A percentile compares a stretch with the other conserved stretches of the same genome.
Conservation (phyloP, 306 rosid species). For the Crotalaria pallida region DNA sequence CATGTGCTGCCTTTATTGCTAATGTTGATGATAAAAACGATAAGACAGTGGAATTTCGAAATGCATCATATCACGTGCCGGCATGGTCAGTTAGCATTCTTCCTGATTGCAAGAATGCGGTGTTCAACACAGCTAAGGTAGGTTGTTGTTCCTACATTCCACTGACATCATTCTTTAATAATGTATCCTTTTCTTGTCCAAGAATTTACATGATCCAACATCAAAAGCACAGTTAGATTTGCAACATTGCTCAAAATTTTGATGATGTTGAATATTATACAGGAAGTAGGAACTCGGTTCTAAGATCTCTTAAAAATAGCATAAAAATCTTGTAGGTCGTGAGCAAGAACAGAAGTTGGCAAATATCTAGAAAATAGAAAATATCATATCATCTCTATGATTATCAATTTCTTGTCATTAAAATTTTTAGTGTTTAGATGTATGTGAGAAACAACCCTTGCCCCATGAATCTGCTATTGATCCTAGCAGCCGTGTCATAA, state of each 20-base stretch:
- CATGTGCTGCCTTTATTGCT: constrained; percentile 80
- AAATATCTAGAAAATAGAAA: constrained; percentile 5
- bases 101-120: constrained; percentile 90
- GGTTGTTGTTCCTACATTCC: constrained; percentile 11
- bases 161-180: background rate
- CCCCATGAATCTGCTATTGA: background rate
- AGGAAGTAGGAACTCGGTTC: background rate
- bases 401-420: background rate
- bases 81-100: constrained; percentile 99
- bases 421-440: background rate
- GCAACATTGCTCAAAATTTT: background rate
- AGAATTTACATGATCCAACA: background rate
- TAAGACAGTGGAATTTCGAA: constrained; percentile 62
- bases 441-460: background rate
- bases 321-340: background rate
- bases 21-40: constrained; percentile 76
- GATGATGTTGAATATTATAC: background rate
- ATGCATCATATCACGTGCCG: constrained; percentile 73
- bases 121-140: constrained; percentile 88
- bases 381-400: background rate
- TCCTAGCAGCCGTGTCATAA: background rate
- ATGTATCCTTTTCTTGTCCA: background rate
- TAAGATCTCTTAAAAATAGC: background rate
- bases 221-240: background rate
- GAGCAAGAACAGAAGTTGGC: background rate